phyloP scores from a whole-genome alignment of 495 filamentous ascomycete species.

The Parathielavia hyrcaniae region DNA sequence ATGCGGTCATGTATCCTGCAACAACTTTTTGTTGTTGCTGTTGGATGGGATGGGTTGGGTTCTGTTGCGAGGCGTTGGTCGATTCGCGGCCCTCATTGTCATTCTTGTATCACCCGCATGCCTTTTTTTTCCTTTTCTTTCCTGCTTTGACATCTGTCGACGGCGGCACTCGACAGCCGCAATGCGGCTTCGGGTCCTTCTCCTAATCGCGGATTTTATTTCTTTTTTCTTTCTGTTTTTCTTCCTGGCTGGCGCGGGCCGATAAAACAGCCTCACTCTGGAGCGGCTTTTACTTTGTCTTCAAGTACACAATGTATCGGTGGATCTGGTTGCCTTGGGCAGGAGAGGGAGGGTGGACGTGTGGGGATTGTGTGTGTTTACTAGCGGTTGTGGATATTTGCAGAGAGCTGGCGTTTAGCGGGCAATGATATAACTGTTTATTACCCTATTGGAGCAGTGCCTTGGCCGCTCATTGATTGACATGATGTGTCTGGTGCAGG shows the following conservation, averaged over 20 bases:
- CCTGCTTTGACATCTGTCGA: not conserved
- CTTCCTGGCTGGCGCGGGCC: conserved; percentile 13
- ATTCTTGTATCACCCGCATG: not conserved
- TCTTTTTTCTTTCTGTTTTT: no score
- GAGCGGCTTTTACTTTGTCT: not conserved
- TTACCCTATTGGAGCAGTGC: no score
- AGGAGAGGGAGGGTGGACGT: no score
- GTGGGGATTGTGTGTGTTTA: not conserved
- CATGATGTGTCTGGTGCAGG: no score
- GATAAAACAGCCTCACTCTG: conserved; percentile 8
- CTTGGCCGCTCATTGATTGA: no score
- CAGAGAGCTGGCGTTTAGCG: not conserved
- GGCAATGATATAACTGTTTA: no score
- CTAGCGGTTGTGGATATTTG: not conserved
- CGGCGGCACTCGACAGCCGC: not conserved
- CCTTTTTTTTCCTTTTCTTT: not conserved
- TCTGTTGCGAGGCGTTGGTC: conserved; percentile 4
- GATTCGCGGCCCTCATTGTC: not conserved
- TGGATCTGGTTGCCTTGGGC: conserved; percentile 7
- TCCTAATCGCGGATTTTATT: conserved; percentile 6
- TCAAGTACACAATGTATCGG: not conserved
- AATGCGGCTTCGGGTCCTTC: conserved; percentile 1
- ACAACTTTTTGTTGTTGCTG: conserved; percentile 1
- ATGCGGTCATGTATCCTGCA: conserved; percentile 12
- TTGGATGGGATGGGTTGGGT: conserved; percentile 1